Evolutionary conservation across 2,329 filamentous ascomycete species (phyloP).

Genomic region (Sporothrix luriei): DNA sequence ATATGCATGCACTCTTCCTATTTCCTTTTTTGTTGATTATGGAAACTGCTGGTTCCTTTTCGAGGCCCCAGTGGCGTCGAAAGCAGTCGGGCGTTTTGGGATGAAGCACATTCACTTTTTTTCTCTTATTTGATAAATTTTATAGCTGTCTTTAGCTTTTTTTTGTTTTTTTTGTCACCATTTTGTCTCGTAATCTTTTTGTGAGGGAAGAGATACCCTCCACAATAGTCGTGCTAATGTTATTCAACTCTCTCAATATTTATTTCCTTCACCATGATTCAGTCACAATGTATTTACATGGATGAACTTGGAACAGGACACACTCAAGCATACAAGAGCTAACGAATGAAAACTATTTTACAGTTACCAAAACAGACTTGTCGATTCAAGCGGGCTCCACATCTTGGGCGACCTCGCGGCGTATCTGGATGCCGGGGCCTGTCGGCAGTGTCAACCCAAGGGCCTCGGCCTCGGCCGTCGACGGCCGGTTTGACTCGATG

Average conservation of each 20-base stretch:
- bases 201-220: background rate
- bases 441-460: constrained; percentile 20
- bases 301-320: background rate
- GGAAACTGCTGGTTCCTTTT: constrained; percentile 12
- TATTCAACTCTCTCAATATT: background rate
- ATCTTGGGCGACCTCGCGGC: constrained; percentile 30
- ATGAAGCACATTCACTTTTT: constrained; percentile 12
- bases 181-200: background rate
- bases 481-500: constrained; percentile 30
- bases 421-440: constrained; percentile 30
- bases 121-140: constrained; percentile 20
- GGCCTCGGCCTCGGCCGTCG: constrained; percentile 28
- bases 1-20: background rate
- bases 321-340: background rate
- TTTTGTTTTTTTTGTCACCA: background rate
- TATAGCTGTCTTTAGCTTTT: background rate
- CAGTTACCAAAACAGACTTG: background rate
- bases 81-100: constrained; percentile 26
- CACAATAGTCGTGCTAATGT: constrained; percentile 2
- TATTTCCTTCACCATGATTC: background rate
- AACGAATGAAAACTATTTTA: background rate
- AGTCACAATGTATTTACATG: background rate
- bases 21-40: background rate
- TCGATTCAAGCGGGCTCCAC: constrained; percentile 14
- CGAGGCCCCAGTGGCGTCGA: constrained; percentile 2